Percentiles rank a stretch among this genome's conserved stretches.
Evolutionary conservation across 2,329 filamentous ascomycete genomes (phyloP).

Genomic region (Gliomastix tumulicola): DNA sequence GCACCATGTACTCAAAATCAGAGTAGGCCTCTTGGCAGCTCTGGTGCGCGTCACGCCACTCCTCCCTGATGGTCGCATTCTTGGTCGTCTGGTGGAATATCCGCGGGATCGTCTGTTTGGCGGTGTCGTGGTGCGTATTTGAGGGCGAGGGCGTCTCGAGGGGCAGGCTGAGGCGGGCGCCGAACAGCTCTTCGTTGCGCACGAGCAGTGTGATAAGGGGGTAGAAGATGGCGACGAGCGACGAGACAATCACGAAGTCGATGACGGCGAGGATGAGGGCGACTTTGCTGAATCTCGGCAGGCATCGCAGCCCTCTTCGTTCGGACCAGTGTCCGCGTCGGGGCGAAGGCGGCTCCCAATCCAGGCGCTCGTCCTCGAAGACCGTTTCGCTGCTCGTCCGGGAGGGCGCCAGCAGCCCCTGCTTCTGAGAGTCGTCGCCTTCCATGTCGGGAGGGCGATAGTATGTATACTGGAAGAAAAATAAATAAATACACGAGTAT

Average conservation of each 20-base stretch:
- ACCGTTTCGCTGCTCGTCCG: neutral
- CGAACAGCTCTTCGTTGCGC: slow-evolving; percentile 22
- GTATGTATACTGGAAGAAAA: no score
- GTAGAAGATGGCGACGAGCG: slow-evolving; percentile 61
- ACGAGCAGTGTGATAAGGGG: slow-evolving; percentile 65
- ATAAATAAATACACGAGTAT: no score
- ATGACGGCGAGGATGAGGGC: slow-evolving; percentile 54
- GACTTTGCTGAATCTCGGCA: slow-evolving; percentile 11
- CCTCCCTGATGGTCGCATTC: slow-evolving; percentile 59
- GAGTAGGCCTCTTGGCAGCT: slow-evolving; percentile 61
- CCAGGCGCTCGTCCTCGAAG: slow-evolving; percentile 17
- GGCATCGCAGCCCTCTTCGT: slow-evolving; percentile 7
- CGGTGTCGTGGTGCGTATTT: slow-evolving; percentile 62
- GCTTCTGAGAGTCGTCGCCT: no score
- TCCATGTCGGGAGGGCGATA: no score
- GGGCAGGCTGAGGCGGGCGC: slow-evolving; percentile 13
- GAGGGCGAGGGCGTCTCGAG: slow-evolving; percentile 1
- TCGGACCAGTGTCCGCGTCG: slow-evolving; percentile 10
- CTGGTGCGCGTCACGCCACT: slow-evolving; percentile 59
- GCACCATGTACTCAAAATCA: slow-evolving; percentile 67
- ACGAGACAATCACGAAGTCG: slow-evolving; percentile 55
- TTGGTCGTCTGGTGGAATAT: slow-evolving; percentile 72
- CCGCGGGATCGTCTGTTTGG: slow-evolving; percentile 64
- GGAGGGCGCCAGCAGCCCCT: no score
- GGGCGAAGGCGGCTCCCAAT: no score